Evolutionary conservation across 2,329 filamentous ascomycete genomes (phyloP), one percentile per base, ranked within the genome.

Genomic region (Lithohypha guttulata): DNA sequence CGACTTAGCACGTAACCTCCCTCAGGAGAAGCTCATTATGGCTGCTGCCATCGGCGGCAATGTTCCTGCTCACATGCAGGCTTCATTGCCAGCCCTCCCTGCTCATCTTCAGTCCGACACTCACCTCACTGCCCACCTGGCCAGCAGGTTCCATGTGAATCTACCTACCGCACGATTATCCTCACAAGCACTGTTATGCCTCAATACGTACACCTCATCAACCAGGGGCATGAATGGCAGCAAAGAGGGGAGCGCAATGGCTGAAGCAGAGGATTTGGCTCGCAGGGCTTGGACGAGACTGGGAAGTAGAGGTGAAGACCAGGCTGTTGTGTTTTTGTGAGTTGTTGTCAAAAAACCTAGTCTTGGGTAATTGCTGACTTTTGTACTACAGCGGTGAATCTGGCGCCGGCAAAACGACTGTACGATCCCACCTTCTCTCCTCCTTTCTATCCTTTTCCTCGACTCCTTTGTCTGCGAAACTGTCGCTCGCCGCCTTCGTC

Each of bases 131-230:
- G 64, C 65, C 3, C 66, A 69, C 56, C 54, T 69, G 20, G 66
- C 66, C n/a, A 69, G 65, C 51, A 61, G 66, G 39, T 98, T 94
- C 61, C 91, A 98, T 65, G 82, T 93, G 38, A 82, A 84, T 39
- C 68, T 91, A 43, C 86, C 91, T 7, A 93, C 87, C 1, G 85
- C 91, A 38, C 77, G 77, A 34, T 75, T 98, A 13, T 95, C 87
- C 1, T 93, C 86, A 1, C 87, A 96, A 58, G 91, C 81, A 34
- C 72, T 96, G 51, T 81, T 98, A 55, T 82, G 84, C 37, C 69
- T 98, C 48, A 98, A 98, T 66, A 98, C 87, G 14, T 96, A 93
- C 60, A 89, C 84, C 8, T 84, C 84, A 8, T 89, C 89, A 1
- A 73, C 81, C 39, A 87, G 86, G 56, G 89, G 87, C 15, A 77